Conservation (phyloP, 768 basidiomycete genomes). For the Boletellus emodensis region DNA sequence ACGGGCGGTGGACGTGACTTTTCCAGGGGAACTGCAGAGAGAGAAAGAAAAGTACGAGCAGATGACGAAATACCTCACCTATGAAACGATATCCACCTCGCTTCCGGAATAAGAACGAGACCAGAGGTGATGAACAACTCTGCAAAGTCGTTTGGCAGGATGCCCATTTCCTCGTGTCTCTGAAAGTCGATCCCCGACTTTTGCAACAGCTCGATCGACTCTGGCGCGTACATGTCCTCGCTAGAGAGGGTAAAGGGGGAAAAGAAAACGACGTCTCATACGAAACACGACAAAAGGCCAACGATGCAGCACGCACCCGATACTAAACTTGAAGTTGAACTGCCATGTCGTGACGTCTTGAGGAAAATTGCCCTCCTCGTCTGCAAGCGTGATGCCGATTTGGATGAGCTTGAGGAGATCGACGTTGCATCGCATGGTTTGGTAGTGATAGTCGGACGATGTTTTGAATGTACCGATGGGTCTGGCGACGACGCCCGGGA, state of each 20-base stretch:
- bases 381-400: conserved; percentile 90
- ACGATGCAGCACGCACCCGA: conserved; percentile 53
- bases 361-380: conserved; percentile 90
- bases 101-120: conserved; percentile 81
- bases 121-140: conserved; percentile 97
- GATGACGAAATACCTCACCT: conserved; percentile 55
- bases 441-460: conserved; percentile 97
- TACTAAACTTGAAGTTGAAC: conserved; percentile 95
- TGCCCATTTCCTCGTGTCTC: conserved; percentile 88
- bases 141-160: conserved; percentile 90
- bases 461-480: conserved; percentile 97
- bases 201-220: conserved; percentile 89
- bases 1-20: neutral
- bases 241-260: conserved; percentile 36
- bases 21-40: neutral
- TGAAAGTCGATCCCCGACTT: conserved; percentile 96
- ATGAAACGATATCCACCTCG: conserved; percentile 97
- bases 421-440: conserved; percentile 99
- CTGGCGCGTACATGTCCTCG: conserved; percentile 98
- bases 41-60: neutral
- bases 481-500: conserved; percentile 96
- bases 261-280: no score
- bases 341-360: conserved; percentile 95
- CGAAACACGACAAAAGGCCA: neutral
- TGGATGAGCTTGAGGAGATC: conserved; percentile 98